A percentile compares a stretch with the other conserved stretches of the same genome.
These are phyloP conservation scores for Chytriomyces hyalinus DNA, from an alignment of 192 early-diverging fungal species.

Conservation along the genomic window DNA sequence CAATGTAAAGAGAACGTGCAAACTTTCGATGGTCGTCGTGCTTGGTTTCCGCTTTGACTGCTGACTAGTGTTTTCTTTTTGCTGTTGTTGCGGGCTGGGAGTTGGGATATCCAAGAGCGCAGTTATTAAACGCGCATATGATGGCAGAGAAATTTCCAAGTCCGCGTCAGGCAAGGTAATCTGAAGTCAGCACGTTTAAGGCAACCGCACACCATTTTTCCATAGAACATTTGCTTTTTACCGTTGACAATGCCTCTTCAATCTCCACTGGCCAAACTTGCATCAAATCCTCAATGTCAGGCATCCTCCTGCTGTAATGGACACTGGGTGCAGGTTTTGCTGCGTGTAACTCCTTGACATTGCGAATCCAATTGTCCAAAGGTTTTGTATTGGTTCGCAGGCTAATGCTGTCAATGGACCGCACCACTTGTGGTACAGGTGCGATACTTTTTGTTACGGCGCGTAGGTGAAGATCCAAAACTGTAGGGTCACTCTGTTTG, in stretches of 20 bases:
- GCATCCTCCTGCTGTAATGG: slow-evolving; percentile 55
- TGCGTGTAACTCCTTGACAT: slow-evolving; percentile 59
- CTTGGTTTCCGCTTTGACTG: slow-evolving; percentile 33
- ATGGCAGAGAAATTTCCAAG: slow-evolving; percentile 54
- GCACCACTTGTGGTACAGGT: slow-evolving; percentile 45
- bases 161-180: slow-evolving; percentile 50
- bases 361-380: slow-evolving; percentile 61
- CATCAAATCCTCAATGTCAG: slow-evolving; percentile 67
- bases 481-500: slow-evolving; percentile 60
- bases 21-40: slow-evolving; percentile 49
- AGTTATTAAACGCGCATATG: slow-evolving; percentile 49
- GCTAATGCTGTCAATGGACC: slow-evolving; percentile 42
- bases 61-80: slow-evolving; percentile 6
- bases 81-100: slow-evolving; percentile 30
- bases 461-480: slow-evolving; percentile 60
- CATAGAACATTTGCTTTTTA: slow-evolving; percentile 9
- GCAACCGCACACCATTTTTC: too few relatives aligned
- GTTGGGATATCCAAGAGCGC: slow-evolving; percentile 63
- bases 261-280: slow-evolving; percentile 63
- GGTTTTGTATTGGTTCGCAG: slow-evolving; percentile 41
- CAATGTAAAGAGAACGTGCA: slow-evolving; percentile 60
- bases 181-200: slow-evolving; percentile 23
- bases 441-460: slow-evolving; percentile 52
- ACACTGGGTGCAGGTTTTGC: slow-evolving; percentile 49
- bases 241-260: slow-evolving; percentile 52